A percentile compares a stretch with the other conserved stretches of the same genome.
These are phyloP conservation scores for Rhinocladiella mackenziei DNA, from an alignment of 2,329 filamentous ascomycete species.

Conservation along the genomic window DNA sequence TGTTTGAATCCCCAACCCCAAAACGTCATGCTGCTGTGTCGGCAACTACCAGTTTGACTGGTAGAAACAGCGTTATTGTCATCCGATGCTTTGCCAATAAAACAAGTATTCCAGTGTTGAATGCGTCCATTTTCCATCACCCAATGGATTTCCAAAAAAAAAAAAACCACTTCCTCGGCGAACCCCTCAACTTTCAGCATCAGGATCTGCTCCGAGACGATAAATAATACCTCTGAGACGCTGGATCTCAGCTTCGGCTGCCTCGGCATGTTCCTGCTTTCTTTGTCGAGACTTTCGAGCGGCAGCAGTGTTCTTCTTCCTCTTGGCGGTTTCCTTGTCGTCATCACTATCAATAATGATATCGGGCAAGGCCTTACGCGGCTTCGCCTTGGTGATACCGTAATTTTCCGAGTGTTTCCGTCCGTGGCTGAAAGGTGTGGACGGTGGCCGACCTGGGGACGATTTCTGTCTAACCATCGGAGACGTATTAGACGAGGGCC, in stretches of 20 bases:
- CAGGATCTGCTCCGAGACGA: constrained; percentile 28
- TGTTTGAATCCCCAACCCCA: constrained; percentile 24
- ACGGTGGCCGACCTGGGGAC: constrained; percentile 37
- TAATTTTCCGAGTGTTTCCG: constrained; percentile 62
- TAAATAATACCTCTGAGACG: constrained; percentile 26
- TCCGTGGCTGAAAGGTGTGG: constrained; percentile 39
- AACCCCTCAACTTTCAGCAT: constrained; percentile 9
- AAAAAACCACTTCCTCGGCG: neutral
- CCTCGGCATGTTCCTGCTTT: constrained; percentile 69
- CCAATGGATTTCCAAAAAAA: neutral
- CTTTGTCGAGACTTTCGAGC: constrained; percentile 83
- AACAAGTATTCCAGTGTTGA: constrained; percentile 1
- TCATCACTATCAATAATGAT: constrained; percentile 66
- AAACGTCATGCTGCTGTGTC: constrained; percentile 25
- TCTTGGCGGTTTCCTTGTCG: constrained; percentile 77
- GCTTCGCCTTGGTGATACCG: constrained; percentile 58
- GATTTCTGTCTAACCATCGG: constrained; percentile 31
- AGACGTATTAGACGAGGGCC: constrained; percentile 9
- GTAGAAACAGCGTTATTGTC: constrained; percentile 22
- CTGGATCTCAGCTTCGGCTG: constrained; percentile 53
- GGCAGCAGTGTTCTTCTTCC: constrained; percentile 81
- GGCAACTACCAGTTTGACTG: constrained; percentile 7
- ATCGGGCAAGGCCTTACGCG: constrained; percentile 71
- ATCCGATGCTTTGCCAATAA: constrained; percentile 18
- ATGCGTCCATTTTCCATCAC: too few species aligned